Base-by-base conservation (phyloP, 257 asterid genomes). In the Ballota nigra region DNA sequence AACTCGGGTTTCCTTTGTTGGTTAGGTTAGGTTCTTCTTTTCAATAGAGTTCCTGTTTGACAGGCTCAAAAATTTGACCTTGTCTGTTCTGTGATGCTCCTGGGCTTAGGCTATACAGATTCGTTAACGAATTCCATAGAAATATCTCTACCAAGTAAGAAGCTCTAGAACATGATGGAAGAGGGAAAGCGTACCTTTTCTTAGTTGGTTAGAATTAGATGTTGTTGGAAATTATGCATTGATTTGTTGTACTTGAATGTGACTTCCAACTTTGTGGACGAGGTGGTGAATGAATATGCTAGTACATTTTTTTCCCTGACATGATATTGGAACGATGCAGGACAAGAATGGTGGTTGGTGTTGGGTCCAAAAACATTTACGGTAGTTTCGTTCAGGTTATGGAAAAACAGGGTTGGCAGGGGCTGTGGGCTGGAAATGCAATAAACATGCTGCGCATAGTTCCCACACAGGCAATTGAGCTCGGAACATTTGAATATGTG, bases 301-400 rank as follows among this genome's bases (percentile, higher is more conserved):
- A 33, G 55, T 51, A 5, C n/a, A n/a, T n/a, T 72, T 28, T 58
- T 64, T 28, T 61, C 47, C 69, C 74, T 80, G 40, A 79, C 66
- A 8, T 73, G 45, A 56, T 75, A 38, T 20, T 49, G 33, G 59
- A 75, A 74, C 77, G n/a, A 34, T 82, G 89, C 92, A 93, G 98
- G 89, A 93, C 98, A 29, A 86, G 98, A 70, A 89, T 93, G 98
- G 96, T 93, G 76, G 98, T 93, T 18, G 97, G 98, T 12, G 83
- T 93, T 36, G 98, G 97, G 75, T 86, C 97, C 41, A 93, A 78
- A 76, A 76, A 82, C 78, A 93, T 93, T 28, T 73, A 59, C 51
- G 94, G 96, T 56, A 91, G 98, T 79, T 91, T 91, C 38, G 47
- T 86, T 64, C 91, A 93, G 78, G 81, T 93, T 62, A 76, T 91